Conservation (phyloP, 495 filamentous ascomycete genomes). For the Xylaria longipes region DNA sequence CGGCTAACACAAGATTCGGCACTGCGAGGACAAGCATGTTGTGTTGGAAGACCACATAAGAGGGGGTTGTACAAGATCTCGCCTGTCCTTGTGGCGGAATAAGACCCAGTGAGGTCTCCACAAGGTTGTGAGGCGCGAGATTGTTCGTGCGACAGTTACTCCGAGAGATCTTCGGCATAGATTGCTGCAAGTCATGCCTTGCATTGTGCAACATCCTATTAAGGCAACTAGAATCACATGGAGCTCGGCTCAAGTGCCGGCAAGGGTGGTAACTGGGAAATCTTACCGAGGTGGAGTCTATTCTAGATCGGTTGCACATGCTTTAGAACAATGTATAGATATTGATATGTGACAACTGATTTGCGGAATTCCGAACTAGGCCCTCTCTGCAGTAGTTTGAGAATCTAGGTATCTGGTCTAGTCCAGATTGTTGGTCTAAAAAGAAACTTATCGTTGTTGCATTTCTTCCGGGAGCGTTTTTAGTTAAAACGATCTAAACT, state of each 20-base stretch:
- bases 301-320: background rate
- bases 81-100: background rate
- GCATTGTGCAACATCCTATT: constrained; percentile 8
- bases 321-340: background rate
- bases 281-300: background rate
- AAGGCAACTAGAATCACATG: background rate
- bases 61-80: background rate
- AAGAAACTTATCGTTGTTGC: background rate
- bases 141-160: background rate
- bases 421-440: background rate
- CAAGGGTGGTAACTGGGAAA: background rate
- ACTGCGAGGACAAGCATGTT: background rate
- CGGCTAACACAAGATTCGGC: background rate
- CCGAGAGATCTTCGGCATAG: background rate
- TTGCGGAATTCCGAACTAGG: background rate
- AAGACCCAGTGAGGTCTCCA: background rate
- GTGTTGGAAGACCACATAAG: background rate
- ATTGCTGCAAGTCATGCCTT: constrained; percentile 8
- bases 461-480: background rate
- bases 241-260: background rate
- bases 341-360: background rate
- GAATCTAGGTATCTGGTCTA: background rate
- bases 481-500: background rate
- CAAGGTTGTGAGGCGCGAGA: background rate
- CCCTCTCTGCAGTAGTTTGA: background rate